Conservation (phyloP, 2,329 filamentous ascomycete species). For the Claviceps sp. region DNA sequence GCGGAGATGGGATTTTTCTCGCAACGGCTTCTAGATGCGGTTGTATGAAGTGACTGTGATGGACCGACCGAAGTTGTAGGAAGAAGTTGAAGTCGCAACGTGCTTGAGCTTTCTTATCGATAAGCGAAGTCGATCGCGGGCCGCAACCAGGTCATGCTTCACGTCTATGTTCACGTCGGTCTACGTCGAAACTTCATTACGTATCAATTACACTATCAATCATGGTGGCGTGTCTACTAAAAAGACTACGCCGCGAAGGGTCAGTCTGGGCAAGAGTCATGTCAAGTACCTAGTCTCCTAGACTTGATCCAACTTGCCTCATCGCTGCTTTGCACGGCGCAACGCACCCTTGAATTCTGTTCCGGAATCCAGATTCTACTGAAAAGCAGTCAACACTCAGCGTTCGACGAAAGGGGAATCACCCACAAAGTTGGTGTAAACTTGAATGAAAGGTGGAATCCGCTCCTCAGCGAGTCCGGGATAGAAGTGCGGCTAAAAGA, state of each 20-base stretch:
- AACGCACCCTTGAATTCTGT: background rate
- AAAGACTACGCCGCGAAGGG: background rate
- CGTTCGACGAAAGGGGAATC: background rate
- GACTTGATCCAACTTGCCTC: background rate
- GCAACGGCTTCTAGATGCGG: too few relatives aligned
- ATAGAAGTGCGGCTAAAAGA: background rate
- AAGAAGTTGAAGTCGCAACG: background rate
- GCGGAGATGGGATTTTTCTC: background rate
- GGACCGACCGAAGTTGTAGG: background rate
- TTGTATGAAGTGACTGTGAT: too few relatives aligned
- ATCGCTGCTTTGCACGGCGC: background rate
- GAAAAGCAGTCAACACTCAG: constrained; percentile 2
- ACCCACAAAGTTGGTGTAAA: background rate
- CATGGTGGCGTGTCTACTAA: background rate
- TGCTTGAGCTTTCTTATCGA: constrained; percentile 4
- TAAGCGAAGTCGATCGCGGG: background rate
- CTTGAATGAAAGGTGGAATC: background rate
- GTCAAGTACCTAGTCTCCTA: background rate
- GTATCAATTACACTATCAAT: background rate
- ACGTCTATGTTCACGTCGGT: background rate
- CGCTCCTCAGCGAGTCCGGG: background rate
- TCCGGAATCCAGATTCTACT: background rate
- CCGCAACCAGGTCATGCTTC: background rate
- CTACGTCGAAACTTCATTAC: background rate
- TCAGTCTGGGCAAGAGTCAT: background rate